Evolutionary conservation across 2,329 filamentous ascomycete species (phyloP).

Genomic region (Aspergillus hiratsukae): DNA sequence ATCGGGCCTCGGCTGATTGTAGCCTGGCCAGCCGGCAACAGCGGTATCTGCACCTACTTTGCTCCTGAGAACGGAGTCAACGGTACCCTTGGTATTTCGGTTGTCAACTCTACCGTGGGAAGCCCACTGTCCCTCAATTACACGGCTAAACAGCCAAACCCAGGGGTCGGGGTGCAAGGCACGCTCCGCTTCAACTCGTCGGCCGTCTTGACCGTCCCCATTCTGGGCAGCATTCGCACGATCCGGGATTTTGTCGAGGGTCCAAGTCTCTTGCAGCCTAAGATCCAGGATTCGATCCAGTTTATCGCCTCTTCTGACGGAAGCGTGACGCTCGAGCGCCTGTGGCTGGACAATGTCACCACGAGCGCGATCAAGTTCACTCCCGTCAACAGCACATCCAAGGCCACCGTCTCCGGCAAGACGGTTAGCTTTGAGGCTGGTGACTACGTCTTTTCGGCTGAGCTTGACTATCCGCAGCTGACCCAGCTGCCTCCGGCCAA

Average conservation of each 20-base stretch:
- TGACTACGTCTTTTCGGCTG: neutral
- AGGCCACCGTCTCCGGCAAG: constrained; percentile 39
- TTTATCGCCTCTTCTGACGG: constrained; percentile 40
- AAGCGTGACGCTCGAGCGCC: constrained; percentile 49
- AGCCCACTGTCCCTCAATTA: neutral
- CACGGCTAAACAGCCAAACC: neutral
- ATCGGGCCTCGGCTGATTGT: neutral
- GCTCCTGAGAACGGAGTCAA: neutral
- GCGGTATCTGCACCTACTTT: neutral
- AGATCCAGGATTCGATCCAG: neutral
- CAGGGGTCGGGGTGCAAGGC: constrained; percentile 43
- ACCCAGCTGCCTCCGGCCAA: neutral
- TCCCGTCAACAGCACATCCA: constrained; percentile 24
- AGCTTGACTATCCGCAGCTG: neutral
- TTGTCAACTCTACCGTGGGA: neutral
- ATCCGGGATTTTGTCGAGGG: constrained; percentile 48
- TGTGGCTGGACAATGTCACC: constrained; percentile 61
- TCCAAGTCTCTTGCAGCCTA: neutral
- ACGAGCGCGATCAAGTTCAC: constrained; percentile 51
- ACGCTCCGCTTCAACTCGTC: constrained; percentile 55
- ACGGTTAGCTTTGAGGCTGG: constrained; percentile 26
- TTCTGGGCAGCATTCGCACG: constrained; percentile 59
- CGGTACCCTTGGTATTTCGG: neutral
- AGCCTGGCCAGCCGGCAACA: neutral
- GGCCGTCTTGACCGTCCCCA: constrained; percentile 51